phyloP scores from a whole-genome alignment of 768 basidiomycete genomes.

The Amanita molliuscula region DNA sequence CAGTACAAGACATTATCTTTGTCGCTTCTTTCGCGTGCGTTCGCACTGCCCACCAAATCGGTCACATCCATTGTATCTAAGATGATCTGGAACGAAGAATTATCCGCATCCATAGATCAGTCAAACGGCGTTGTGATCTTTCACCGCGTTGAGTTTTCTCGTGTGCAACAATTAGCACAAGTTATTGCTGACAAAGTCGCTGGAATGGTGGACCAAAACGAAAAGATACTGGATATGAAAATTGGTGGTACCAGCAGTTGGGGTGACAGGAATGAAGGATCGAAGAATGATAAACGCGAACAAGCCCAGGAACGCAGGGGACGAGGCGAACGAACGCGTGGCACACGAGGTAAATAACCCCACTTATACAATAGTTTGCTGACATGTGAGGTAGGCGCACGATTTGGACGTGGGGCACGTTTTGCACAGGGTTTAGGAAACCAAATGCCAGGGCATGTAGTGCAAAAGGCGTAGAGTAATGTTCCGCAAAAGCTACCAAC shows the following conservation, averaged over 20 bases:
- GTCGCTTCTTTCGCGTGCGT: slow-evolving; percentile 76
- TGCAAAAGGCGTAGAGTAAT: slow-evolving; percentile 21
- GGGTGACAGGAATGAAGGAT: slow-evolving; percentile 58
- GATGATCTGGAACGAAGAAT: slow-evolving; percentile 98
- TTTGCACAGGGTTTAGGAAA: slow-evolving; percentile 79
- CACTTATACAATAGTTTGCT: background rate
- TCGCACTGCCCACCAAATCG: slow-evolving; percentile 68
- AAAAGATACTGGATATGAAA: slow-evolving; percentile 80
- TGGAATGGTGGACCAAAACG: slow-evolving; percentile 83
- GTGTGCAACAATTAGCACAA: slow-evolving; percentile 84
- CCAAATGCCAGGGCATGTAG: slow-evolving; percentile 47
- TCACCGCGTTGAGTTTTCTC: slow-evolving; percentile 83
- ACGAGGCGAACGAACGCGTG: slow-evolving; percentile 59
- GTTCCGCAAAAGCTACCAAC: background rate
- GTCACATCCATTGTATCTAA: slow-evolving; percentile 91
- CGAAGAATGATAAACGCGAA: slow-evolving; percentile 71
- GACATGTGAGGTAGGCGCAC: slow-evolving; percentile 35
- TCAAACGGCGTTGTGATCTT: slow-evolving; percentile 86
- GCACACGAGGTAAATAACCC: slow-evolving; percentile 40
- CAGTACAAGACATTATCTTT: slow-evolving; percentile 90
- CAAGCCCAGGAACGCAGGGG: slow-evolving; percentile 71
- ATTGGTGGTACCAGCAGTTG: slow-evolving; percentile 59
- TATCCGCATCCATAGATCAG: slow-evolving; percentile 88
- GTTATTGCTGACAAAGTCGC: slow-evolving; percentile 82
- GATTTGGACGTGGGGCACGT: slow-evolving; percentile 63